Evolutionary conservation across 352 stramenopile species (phyloP), one percentile per base, ranked within the genome.

Genomic region (Globisporangium orthogonon): DNA sequence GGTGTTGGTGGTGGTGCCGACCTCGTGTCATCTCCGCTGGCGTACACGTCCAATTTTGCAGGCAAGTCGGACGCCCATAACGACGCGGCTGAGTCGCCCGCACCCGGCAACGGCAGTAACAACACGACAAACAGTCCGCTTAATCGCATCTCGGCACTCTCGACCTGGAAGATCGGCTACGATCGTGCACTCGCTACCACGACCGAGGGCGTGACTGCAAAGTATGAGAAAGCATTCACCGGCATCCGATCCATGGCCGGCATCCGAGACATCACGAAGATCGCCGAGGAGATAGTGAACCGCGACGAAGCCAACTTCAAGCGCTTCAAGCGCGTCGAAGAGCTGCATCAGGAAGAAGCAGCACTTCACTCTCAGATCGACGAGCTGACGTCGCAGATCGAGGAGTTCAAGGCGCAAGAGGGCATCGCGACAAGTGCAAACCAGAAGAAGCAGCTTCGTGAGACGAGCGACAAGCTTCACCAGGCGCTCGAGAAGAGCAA

Each of bases 241-340:
- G 65, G 69, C 29, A 91, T 91, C 50, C 80, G 78, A 18, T 51
- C 72, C 31, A 62, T 72, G 9, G 89, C 75, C 30, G 78, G 82
- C 2, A 69, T 84, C 3, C 58, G 63, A n/a, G 77, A 89, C 48
- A 71, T 80, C 13, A 62, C 69, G 0, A 67, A 70, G 52, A 66
- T 91, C 30, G 70, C 78, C 14, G 54, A 70, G 2, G 78, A 80
- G 31, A 73, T 91, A 49, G 52, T 82, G 13, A 50, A 55, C 46
- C 83, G 81, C 15, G 82, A 91, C 54, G 82, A 86, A 50, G 76
- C 77, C 44, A 91, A 91, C 52, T 91, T 91, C 50, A 83, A 89
- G 63, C 80, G 76, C 28, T 91, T 91, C 60, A 84, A 87, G 59
- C 78, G 74, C 37, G 79, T 88, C 11, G 82, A 91, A 49, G 76